These are phyloP conservation scores for Serendipita indica DNA, from an alignment of 768 basidiomycete species.

Conservation along the genomic window DNA sequence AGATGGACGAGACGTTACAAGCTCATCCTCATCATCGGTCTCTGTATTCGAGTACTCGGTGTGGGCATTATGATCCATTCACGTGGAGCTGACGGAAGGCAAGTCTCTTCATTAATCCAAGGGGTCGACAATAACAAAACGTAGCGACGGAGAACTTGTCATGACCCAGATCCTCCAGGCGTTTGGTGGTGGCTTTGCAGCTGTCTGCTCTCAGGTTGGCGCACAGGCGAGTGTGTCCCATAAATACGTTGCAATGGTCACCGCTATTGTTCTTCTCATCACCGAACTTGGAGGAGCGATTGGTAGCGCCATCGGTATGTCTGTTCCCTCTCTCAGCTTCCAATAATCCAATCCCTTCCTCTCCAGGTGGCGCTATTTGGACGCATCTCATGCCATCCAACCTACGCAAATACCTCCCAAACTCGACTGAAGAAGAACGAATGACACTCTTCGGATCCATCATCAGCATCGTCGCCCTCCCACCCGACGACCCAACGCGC, in stretches of 20 bases:
- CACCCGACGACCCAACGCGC: conserved; percentile 41
- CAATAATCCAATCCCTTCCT: conserved; percentile 29
- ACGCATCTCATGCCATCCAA: conserved; percentile 48
- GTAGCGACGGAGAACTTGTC: conserved; percentile 30
- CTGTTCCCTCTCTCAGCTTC: background rate
- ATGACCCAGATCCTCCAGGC: conserved; percentile 60
- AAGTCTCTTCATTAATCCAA: background rate
- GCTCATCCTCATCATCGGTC: conserved; percentile 39
- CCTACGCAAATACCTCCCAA: conserved; percentile 40
- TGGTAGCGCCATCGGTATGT: conserved; percentile 44
- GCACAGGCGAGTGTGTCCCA: conserved; percentile 55
- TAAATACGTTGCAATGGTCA: conserved; percentile 49
- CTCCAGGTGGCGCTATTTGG: conserved; percentile 52
- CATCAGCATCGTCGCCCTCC: conserved; percentile 32
- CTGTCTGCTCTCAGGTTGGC: conserved; percentile 39
- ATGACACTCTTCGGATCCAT: conserved; percentile 42
- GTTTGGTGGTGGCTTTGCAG: conserved; percentile 56
- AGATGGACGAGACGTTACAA: conserved; percentile 40
- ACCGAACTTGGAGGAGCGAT: conserved; percentile 56
- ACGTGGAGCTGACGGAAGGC: conserved; percentile 37
- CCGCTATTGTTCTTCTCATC: conserved; percentile 48
- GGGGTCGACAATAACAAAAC: background rate
- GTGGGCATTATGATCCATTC: conserved; percentile 58
- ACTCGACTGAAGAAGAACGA: conserved; percentile 29
- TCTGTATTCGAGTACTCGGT: conserved; percentile 45